Base-by-base conservation (phyloP, 371 early-diverging fungal genomes). In the Nematocida ironsii region DNA sequence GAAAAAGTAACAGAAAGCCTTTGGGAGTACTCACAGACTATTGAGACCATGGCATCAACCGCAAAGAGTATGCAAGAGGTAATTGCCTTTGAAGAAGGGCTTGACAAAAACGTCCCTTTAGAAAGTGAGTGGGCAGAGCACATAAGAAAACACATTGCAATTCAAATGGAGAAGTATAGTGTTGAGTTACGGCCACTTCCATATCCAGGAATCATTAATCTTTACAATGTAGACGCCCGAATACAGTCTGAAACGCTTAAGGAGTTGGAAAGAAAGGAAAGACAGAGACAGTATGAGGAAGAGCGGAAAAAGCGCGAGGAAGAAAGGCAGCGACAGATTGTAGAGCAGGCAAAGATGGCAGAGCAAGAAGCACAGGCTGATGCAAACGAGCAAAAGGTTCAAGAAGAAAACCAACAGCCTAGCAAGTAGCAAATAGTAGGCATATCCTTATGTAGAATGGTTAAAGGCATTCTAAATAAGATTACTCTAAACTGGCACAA, bases 191-290 rank as follows among this genome's bases (percentile, higher is more conserved):
- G 11, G 16, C 55, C 40, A 18, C 80, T 71, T 7, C 11, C 18
- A 18, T 78, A 55, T 45, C 80, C 80, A 25, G 80, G 80, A 16
- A 45, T 78, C 5, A 33, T 71, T 9, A 9, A 5, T 20, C 80
- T 78, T 40, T 78, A 20, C 45, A 20, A 33, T 45, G 25, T 70
- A 9, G 2, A 6, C 42, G 13, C 11, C 42, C 13, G 11, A 7
- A 64, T 45, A 16, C 42, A 64, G 64, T 16, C 18, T 64, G 64
- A 64, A 64, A 42, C 42, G 0, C 23, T 20, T 13, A 39, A 64
- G 23, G 64, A 64, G 64, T 11, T 64, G 1, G 64, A 64, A 16
- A 64, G 64, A 45, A 27, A 44, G 44, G 64, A 64, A 42, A 0
- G 45, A 42, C 13, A 20, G 16, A 39, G 64, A 42, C 27, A 64